A percentile compares a stretch with the other conserved stretches of the same genome.
Conservation (phyloP, 257 asterid species). For the Leptodermis oblonga region DNA sequence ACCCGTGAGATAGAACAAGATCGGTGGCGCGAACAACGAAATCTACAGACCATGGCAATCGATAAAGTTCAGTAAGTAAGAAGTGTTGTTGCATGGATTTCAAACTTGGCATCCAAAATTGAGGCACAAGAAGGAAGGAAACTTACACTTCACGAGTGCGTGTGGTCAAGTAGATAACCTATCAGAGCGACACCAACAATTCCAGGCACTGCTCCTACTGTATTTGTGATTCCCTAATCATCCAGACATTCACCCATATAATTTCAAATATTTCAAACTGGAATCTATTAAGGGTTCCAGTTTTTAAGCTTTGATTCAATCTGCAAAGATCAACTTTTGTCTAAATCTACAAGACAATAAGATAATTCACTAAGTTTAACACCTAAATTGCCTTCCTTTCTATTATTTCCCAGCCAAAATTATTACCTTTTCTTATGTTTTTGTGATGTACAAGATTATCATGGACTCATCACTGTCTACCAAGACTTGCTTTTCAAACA, state of each 20-base stretch:
- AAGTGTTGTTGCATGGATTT: no score
- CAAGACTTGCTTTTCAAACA: no score
- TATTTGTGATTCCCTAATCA: slow-evolving; percentile 89
- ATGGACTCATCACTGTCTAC: no score
- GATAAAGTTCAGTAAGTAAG: not conserved
- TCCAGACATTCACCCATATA: not conserved
- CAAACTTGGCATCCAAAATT: not conserved
- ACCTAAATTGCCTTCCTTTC: no score
- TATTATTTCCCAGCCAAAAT: no score
- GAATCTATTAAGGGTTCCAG: not conserved
- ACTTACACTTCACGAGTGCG: slow-evolving; percentile 98
- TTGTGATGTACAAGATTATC: no score
- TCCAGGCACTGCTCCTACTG: slow-evolving; percentile 96
- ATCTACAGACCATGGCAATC: slow-evolving; percentile 33
- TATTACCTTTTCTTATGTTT: no score
- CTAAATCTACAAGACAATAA: no score
- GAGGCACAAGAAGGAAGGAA: slow-evolving; percentile 3
- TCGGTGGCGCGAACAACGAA: slow-evolving; percentile 85
- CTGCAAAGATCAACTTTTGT: not conserved
- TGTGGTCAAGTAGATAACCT: slow-evolving; percentile 86
- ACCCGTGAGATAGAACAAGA: slow-evolving; percentile 95
- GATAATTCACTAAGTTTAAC: no score
- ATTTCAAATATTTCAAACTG: not conserved
- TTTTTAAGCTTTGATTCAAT: no score
- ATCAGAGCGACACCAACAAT: slow-evolving; percentile 91